These are phyloP conservation scores for Phytophthora cryptogea DNA, from an alignment of 352 stramenopile species.

Conservation along the genomic window DNA sequence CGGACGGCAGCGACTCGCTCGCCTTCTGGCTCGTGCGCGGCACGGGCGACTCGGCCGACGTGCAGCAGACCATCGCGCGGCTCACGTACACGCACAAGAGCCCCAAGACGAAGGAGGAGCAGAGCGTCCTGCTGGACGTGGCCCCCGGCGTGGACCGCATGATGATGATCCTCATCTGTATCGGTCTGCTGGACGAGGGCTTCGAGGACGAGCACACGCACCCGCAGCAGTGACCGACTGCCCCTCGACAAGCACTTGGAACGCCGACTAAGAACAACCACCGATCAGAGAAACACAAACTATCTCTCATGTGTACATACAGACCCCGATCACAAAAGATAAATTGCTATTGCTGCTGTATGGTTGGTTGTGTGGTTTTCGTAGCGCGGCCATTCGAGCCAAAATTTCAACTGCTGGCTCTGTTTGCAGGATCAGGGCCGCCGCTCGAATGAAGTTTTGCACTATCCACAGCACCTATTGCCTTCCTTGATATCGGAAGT, in stretches of 20 bases:
- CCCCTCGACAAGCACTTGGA: too few relatives aligned
- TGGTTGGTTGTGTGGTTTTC: too few relatives aligned
- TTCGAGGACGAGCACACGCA: slow-evolving; percentile 33
- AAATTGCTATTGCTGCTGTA: too few relatives aligned
- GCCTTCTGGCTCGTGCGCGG: slow-evolving; percentile 44
- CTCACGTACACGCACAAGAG: slow-evolving; percentile 35
- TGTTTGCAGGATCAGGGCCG: too few relatives aligned
- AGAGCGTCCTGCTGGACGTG: slow-evolving; percentile 38
- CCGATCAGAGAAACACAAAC: neutral
- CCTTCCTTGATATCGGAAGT: too few relatives aligned
- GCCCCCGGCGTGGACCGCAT: slow-evolving; percentile 39
- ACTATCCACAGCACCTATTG: too few relatives aligned
- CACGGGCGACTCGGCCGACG: slow-evolving; percentile 25
- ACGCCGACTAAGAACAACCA: slow-evolving; percentile 2
- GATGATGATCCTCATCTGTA: slow-evolving; percentile 52
- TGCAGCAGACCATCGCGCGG: slow-evolving; percentile 37
- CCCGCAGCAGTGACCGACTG: slow-evolving; percentile 1
- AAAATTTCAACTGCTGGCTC: too few relatives aligned
- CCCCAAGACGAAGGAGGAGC: slow-evolving; percentile 19
- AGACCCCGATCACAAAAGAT: too few relatives aligned
- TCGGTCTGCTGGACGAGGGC: slow-evolving; percentile 40
- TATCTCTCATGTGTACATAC: too few relatives aligned
- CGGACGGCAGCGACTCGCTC: slow-evolving; percentile 28
- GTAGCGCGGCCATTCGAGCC: too few relatives aligned
- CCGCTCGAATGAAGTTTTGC: too few relatives aligned